Evolutionary conservation across 1,284 basidiomycete species (phyloP).

Genomic region (Ganoderma lingzhi): DNA sequence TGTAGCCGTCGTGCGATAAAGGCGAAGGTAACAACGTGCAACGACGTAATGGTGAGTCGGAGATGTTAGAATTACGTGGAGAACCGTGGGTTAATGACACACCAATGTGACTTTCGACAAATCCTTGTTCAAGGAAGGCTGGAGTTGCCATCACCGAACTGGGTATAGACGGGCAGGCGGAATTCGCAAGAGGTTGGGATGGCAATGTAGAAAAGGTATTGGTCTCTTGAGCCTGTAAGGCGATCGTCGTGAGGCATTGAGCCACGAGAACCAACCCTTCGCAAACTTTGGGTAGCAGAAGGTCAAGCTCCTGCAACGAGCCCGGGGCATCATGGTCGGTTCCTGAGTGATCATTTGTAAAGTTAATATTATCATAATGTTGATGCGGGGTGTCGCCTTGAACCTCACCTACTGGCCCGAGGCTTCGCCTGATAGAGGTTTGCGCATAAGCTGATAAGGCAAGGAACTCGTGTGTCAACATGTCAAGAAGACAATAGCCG

Average conservation of each 20-base stretch:
- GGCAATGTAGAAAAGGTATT: constrained; percentile 1
- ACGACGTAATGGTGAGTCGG: not conserved
- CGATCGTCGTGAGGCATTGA: constrained; percentile 78
- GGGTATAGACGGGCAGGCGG: constrained; percentile 13
- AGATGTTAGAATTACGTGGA: not conserved
- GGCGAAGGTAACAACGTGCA: not conserved
- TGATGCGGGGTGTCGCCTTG: not conserved
- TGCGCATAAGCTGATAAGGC: constrained; percentile 60
- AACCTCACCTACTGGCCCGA: constrained; percentile 42
- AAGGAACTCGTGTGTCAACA: constrained; percentile 63
- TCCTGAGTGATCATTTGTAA: not conserved
- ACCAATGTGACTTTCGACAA: constrained; percentile 72
- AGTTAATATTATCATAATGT: not conserved
- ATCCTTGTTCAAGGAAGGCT: constrained; percentile 47
- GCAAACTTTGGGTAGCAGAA: constrained; percentile 77
- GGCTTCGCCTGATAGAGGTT: constrained; percentile 55
- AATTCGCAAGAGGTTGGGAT: constrained; percentile 12
- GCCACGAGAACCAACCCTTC: constrained; percentile 81
- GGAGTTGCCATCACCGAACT: constrained; percentile 29
- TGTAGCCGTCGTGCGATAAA: not conserved
- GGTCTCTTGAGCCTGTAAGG: constrained; percentile 59
- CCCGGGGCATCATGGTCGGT: constrained; percentile 10
- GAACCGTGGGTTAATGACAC: constrained; percentile 35
- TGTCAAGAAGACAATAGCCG: constrained; percentile 55
- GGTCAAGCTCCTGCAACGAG: constrained; percentile 55